Evolutionary conservation across 2,329 filamentous ascomycete species (phyloP).

Genomic region (Trichoderma aggressivum): DNA sequence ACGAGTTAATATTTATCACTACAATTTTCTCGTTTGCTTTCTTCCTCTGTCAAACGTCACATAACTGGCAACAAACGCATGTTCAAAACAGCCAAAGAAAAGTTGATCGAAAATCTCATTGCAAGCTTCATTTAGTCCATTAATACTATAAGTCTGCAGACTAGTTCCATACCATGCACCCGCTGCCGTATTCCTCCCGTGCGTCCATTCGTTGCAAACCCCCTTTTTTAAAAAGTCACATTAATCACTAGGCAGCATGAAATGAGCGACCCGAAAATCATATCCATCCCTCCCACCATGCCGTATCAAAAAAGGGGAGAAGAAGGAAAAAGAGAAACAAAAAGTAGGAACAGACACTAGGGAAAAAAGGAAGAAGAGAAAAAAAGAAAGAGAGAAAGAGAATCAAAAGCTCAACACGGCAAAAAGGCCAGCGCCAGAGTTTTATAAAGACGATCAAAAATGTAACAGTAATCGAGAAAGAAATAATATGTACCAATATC

Average conservation of each 20-base stretch:
- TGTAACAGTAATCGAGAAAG: not conserved
- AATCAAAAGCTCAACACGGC: slow-evolving; percentile 8
- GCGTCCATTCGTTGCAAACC: not conserved
- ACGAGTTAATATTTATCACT: not conserved
- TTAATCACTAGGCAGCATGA: slow-evolving; percentile 1
- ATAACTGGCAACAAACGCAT: not conserved
- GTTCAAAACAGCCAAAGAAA: not conserved
- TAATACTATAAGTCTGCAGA: slow-evolving; percentile 14
- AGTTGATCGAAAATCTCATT: not conserved
- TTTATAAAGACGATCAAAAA: not conserved
- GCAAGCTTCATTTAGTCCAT: not conserved
- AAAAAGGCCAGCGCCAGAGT: not conserved
- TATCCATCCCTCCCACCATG: slow-evolving; percentile 19
- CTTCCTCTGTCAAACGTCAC: not conserved
- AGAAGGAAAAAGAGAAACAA: slow-evolving; percentile 15
- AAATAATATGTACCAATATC: slow-evolving; percentile 11
- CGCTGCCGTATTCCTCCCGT: not conserved
- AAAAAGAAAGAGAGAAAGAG: not conserved
- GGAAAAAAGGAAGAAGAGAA: slow-evolving; percentile 15
- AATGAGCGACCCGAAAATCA: not conserved
- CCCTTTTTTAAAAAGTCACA: not conserved
- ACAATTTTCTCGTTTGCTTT: not conserved
- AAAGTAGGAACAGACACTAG: not conserved
- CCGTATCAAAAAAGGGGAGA: slow-evolving; percentile 25
- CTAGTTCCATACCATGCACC: slow-evolving; percentile 5